Evolutionary conservation across 371 early-diverging fungal genomes (phyloP).

Genomic region (Neoconidiobolus thromboides): DNA sequence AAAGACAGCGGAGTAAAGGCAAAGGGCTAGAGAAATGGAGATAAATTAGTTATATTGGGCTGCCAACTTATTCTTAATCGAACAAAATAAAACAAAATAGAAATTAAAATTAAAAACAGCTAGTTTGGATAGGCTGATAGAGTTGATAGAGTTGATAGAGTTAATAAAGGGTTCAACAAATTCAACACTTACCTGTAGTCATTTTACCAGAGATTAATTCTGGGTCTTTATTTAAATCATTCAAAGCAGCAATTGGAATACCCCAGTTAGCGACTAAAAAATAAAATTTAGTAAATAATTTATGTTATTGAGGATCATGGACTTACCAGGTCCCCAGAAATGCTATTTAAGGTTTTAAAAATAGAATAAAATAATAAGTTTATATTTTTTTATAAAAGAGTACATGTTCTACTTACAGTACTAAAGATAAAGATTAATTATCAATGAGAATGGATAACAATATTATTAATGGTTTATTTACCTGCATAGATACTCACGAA

Average conservation of each 20-base stretch:
- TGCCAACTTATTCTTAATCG: too few species aligned
- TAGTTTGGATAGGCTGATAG: neutral
- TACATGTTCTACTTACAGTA: neutral
- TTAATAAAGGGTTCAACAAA: neutral
- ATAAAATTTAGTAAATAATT: slow-evolving; percentile 7
- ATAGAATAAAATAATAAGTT: neutral
- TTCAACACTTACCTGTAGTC: slow-evolving; percentile 42
- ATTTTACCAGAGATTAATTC: slow-evolving; percentile 88
- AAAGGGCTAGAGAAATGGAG: slow-evolving; percentile 9
- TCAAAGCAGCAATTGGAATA: slow-evolving; percentile 86
- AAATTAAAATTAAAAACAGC: too few species aligned
- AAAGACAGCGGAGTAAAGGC: slow-evolving; percentile 68
- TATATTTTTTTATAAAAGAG: neutral
- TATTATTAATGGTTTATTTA: neutral
- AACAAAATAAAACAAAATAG: too few species aligned
- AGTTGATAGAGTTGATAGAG: neutral
- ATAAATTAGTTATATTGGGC: too few species aligned
- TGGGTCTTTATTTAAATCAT: slow-evolving; percentile 79
- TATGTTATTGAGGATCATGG: neutral
- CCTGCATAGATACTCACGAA: slow-evolving; percentile 10
- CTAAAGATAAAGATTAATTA: neutral
- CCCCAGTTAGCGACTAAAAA: slow-evolving; percentile 87
- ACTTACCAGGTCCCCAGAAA: slow-evolving; percentile 72
- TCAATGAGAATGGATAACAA: neutral
- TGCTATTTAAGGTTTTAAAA: slow-evolving; percentile 23